Evolutionary conservation across 108 stramenopile genomes (phyloP).

Genomic region (Ochromonas danica): DNA sequence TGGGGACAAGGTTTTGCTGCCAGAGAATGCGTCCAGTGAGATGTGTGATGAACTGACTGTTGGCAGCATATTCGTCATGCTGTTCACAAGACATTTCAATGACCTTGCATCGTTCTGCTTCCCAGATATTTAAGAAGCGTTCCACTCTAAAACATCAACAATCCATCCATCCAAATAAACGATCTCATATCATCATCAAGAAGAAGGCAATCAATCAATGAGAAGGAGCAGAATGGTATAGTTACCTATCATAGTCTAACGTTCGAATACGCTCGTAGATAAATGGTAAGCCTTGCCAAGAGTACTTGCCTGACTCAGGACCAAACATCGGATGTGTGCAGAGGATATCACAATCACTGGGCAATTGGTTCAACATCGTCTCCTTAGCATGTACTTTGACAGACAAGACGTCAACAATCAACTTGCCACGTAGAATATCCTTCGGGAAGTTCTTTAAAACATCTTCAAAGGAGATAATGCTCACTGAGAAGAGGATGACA

Average conservation of each 20-base stretch:
- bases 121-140: constrained; percentile 90
- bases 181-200: background rate
- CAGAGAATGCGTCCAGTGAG: constrained; percentile 94
- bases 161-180: background rate
- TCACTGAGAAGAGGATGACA: constrained; percentile 71
- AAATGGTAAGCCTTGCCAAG: constrained; percentile 89
- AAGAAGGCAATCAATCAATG: background rate
- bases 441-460: constrained; percentile 56
- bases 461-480: constrained; percentile 72
- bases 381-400: constrained; percentile 82
- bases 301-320: constrained; percentile 78
- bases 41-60: constrained; percentile 97
- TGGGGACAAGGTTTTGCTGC: constrained; percentile 74
- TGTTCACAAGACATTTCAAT: constrained; percentile 88
- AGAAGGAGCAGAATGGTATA: background rate
- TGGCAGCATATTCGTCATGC: constrained; percentile 92
- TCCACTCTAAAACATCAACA: constrained; percentile 59
- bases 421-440: constrained; percentile 56
- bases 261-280: constrained; percentile 77
- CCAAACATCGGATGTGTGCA: constrained; percentile 99
- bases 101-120: constrained; percentile 96
- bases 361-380: constrained; percentile 70
- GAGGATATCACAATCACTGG: constrained; percentile 79
- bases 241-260: background rate
- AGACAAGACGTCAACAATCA: constrained; percentile 91